Evolutionary conservation across 306 rosid species (phyloP).

Genomic region (Trifolium subterraneum): DNA sequence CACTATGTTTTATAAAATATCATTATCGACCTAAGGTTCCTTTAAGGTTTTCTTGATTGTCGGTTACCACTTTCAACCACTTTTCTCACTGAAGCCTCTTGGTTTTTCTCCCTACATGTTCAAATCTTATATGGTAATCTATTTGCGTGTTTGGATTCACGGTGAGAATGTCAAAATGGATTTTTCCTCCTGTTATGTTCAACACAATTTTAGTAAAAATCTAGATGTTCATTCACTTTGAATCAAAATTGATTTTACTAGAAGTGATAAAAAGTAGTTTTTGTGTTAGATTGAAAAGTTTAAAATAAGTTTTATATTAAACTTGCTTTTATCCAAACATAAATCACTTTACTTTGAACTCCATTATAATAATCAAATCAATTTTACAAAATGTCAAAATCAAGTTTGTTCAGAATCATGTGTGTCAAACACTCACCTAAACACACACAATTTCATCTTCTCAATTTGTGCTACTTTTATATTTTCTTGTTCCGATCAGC

Average conservation of each 20-base stretch:
- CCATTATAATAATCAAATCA: background rate
- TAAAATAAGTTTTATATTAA: too few relatives aligned
- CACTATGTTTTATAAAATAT: too few relatives aligned
- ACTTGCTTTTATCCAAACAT: background rate
- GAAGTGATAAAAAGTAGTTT: too few relatives aligned
- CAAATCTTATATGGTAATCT: too few relatives aligned
- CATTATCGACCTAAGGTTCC: background rate
- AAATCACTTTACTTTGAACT: background rate
- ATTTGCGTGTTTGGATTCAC: too few relatives aligned
- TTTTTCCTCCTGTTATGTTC: too few relatives aligned
- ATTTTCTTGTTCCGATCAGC: conserved; percentile 6
- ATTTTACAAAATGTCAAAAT: background rate
- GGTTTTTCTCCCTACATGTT: background rate
- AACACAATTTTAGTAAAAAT: too few relatives aligned
- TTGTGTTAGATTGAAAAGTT: too few relatives aligned
- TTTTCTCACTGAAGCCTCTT: background rate
- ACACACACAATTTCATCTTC: background rate
- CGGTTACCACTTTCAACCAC: too few relatives aligned
- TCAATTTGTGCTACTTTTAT: conserved; percentile 18
- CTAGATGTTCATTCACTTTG: too few relatives aligned
- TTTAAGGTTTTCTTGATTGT: background rate
- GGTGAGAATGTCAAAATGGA: too few relatives aligned
- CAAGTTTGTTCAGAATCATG: background rate
- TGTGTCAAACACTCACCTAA: background rate
- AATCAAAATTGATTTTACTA: too few relatives aligned